A percentile compares a stretch with the other conserved stretches of the same genome.
Conservation (phyloP, 495 filamentous ascomycete genomes). For the Hyaloscypha bicolor region DNA sequence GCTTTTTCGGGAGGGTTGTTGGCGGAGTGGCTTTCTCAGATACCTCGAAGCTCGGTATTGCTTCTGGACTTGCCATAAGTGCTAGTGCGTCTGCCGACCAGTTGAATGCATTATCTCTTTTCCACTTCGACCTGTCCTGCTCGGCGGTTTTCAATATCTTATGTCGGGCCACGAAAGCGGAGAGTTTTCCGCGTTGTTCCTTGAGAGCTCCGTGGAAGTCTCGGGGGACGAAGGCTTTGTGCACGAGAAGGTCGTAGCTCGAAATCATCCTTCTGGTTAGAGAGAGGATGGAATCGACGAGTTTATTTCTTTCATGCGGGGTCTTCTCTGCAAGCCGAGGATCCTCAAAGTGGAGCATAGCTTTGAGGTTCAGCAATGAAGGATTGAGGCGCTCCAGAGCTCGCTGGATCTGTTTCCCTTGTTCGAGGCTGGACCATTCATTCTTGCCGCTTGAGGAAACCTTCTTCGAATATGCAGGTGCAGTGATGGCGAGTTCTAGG, state of each 20-base stretch:
- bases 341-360: constrained; percentile 12
- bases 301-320: background rate
- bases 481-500: constrained; percentile 37
- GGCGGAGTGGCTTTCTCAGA: background rate
- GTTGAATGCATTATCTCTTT: too few relatives aligned
- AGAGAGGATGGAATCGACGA: background rate
- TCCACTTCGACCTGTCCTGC: background rate
- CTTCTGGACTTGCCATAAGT: background rate
- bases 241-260: constrained; percentile 27
- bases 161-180: constrained; percentile 19
- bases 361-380: constrained; percentile 24
- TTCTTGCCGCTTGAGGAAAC: background rate
- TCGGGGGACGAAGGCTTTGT: constrained; percentile 24
- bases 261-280: constrained; percentile 20
- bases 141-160: background rate
- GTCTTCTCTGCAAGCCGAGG: background rate
- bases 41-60: background rate
- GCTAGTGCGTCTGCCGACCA: background rate
- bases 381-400: constrained; percentile 28
- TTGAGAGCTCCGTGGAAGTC: constrained; percentile 10
- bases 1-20: too few relatives aligned
- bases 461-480: constrained; percentile 4
- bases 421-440: constrained; percentile 10
- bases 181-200: constrained; percentile 23
- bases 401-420: constrained; percentile 28